phyloP scores from a whole-genome alignment of 164 flowering plant species.

The Chloranthus sessilifolius region DNA sequence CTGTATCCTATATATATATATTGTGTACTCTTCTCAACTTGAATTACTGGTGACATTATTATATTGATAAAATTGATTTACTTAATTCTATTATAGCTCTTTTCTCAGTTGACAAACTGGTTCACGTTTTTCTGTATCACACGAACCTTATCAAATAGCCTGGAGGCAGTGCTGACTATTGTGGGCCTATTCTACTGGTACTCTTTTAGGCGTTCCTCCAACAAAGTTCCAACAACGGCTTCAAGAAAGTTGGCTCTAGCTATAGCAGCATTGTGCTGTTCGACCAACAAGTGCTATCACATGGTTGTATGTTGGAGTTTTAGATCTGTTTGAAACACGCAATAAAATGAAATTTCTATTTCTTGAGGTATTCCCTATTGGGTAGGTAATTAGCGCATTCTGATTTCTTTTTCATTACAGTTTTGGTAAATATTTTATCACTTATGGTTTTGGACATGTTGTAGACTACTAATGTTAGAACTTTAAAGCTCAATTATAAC shows the following conservation, averaged over 20 bases:
- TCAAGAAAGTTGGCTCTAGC: conserved; percentile 73
- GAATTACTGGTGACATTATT: not conserved
- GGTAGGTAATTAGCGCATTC: conserved; percentile 42
- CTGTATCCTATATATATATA: conserved; percentile 80
- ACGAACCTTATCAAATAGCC: conserved; percentile 83
- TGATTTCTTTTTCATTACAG: not conserved
- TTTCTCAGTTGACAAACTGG: conserved; percentile 82
- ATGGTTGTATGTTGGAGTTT: conserved; percentile 83
- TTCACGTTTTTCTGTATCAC: conserved; percentile 83
- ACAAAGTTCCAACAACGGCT: conserved; percentile 13
- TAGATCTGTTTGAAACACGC: conserved; percentile 49
- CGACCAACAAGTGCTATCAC: conserved; percentile 92
- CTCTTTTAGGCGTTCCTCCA: conserved; percentile 46
- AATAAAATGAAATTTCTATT: conserved; percentile 52
- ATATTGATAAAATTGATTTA: conserved; percentile 1
- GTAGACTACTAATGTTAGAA: too few species aligned
- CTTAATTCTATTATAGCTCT: conserved; percentile 48
- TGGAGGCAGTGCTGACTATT: conserved; percentile 83
- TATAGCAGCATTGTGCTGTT: conserved; percentile 78
- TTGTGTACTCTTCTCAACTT: not conserved
- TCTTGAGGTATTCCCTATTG: conserved; percentile 66
- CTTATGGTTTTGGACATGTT: too few species aligned
- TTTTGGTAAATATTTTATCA: too few species aligned
- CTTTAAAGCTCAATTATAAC: too few species aligned
- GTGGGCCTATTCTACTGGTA: conserved; percentile 82